Evolutionary conservation across 257 asterid species (phyloP).

Genomic region (Thymus mandschuricus): DNA sequence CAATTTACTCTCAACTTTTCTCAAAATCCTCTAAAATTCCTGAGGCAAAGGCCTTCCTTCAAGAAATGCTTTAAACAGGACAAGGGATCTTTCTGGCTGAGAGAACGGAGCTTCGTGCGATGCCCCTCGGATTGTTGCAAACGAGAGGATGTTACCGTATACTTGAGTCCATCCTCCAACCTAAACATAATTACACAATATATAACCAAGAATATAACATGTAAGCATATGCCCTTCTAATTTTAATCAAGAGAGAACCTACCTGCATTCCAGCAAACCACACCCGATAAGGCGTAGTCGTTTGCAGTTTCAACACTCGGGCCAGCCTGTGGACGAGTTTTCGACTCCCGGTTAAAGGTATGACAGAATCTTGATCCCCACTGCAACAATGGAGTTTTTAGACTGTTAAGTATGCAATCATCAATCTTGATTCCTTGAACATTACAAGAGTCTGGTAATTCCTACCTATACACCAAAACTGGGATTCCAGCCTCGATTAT

Average conservation of each 20-base stretch:
- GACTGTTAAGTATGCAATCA: neutral
- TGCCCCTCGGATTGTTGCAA: constrained; percentile 80
- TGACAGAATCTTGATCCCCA: constrained; percentile 90
- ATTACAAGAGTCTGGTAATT: neutral
- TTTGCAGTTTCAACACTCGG: constrained; percentile 41
- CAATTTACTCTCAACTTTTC: constrained; percentile 18
- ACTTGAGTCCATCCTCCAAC: constrained; percentile 90
- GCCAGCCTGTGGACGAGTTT: constrained; percentile 64
- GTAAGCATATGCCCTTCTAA: neutral
- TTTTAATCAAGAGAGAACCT: neutral
- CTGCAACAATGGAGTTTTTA: constrained; percentile 38
- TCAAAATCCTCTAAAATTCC: constrained; percentile 39
- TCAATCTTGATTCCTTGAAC: neutral
- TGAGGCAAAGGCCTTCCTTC: constrained; percentile 72
- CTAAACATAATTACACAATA: constrained; percentile 33
- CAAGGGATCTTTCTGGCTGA: constrained; percentile 81
- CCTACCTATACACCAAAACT: constrained; percentile 71
- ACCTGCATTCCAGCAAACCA: constrained; percentile 91
- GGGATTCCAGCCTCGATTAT: constrained; percentile 68
- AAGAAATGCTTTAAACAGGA: constrained; percentile 70
- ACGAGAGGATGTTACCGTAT: constrained; percentile 56
- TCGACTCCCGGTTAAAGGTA: constrained; percentile 80
- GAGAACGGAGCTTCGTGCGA: constrained; percentile 88
- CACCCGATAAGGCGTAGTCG: constrained; percentile 66
- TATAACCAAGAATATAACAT: neutral